Evolutionary conservation across 164 flowering plant genomes (phyloP), one percentile per base, ranked within the genome.

Genomic region (Piper betle): DNA sequence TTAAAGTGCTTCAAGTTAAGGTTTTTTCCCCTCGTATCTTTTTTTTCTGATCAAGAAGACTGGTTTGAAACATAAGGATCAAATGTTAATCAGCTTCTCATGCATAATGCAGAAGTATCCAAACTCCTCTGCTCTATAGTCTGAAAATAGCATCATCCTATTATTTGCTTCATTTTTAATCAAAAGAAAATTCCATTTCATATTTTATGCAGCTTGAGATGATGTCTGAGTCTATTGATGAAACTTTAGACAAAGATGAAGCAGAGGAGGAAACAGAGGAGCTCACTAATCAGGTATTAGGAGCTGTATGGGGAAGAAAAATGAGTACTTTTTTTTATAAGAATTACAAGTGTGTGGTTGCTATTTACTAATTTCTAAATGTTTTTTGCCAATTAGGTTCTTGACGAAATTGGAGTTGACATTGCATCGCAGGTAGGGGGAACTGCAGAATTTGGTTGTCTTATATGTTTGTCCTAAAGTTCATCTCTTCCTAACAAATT

Each of bases 261-360:
- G 96, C 96, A 54, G 96, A 89, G 72, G 96, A 89, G 70, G 96
- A 89, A 79, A 89, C 96, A 4, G 93, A 89, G 64, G 96, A 89
- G 72, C 91, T 86, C 39, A 89, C 96, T 5, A 89, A 86, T 77
- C 93, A 89, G 93, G 92, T 83, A 37, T 10, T 12, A 15, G 50
- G 50, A 64, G 54, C 39, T 57, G 17, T 53, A 39, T 16, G 16
- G 40, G 5, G 16, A 20, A 5, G 7, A 39, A 40, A 39, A 16
- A 4, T 39, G 6, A 4, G n/a, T 25, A 25, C 33, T 25, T 25
- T 25, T 25, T 57, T 57, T 61, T 53, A 7, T 25, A 12, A 33
- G 46, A 38, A 40, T 58, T 38, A 60, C n/a, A 6, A 9, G 8
- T 53, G 8, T 53, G 33, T 25, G 33, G 33, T 25, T 25, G 33